phyloP scores from a whole-genome alignment of 306 rosid genomes.

The Psophocarpus tetragonolobus region DNA sequence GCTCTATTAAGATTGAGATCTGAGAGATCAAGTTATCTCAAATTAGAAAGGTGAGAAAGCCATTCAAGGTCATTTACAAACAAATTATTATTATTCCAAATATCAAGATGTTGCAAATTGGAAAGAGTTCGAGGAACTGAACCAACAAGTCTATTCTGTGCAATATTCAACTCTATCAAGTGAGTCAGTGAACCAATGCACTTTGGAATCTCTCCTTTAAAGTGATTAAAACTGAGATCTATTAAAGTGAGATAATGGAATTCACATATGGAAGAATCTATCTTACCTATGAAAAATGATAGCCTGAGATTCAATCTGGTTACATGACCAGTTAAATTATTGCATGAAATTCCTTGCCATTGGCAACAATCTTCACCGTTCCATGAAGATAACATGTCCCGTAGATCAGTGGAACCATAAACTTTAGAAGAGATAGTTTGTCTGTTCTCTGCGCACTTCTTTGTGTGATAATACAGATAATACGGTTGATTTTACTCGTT shows the following conservation, averaged over 20 bases:
- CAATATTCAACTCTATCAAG: not conserved
- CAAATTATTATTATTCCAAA: not conserved
- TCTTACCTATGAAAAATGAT: not conserved
- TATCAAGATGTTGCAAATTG: not conserved
- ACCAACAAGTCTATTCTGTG: not conserved
- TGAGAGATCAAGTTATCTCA: constrained; percentile 3
- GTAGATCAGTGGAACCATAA: not conserved
- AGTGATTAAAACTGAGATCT: not conserved
- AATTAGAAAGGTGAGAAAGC: constrained; percentile 25
- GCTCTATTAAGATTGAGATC: not conserved
- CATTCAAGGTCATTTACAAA: constrained; percentile 22
- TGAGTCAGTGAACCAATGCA: constrained; percentile 27
- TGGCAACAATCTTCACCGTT: constrained; percentile 4
- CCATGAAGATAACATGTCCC: not conserved
- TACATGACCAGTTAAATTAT: constrained; percentile 18
- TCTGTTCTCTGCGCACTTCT: not conserved
- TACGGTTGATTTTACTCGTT: too few species aligned
- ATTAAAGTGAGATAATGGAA: not conserved
- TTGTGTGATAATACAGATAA: too few species aligned
- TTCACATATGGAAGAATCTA: constrained; percentile 8
- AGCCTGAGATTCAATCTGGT: not conserved
- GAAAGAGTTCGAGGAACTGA: constrained; percentile 7
- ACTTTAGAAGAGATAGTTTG: constrained; percentile 11
- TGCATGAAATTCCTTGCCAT: constrained; percentile 13
- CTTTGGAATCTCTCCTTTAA: constrained; percentile 3